These are phyloP conservation scores for Priceomyces castillae DNA, from an alignment of 805 yeast genomes.

Conservation along the genomic window DNA sequence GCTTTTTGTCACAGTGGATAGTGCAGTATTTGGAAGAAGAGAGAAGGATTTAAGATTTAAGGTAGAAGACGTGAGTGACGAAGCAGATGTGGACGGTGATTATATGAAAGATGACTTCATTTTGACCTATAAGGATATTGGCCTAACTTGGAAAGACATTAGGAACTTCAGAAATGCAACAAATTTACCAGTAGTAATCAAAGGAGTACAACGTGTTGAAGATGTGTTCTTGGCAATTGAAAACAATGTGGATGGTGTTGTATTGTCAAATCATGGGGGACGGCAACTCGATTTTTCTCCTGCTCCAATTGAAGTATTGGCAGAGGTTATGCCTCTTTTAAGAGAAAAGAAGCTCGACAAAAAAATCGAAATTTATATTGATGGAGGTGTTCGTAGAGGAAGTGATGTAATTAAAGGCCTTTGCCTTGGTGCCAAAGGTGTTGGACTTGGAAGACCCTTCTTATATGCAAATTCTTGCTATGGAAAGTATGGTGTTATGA, in stretches of 20 bases:
- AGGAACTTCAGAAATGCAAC: slow-evolving; percentile 27
- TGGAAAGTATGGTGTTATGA: slow-evolving; percentile 63
- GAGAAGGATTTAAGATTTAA: slow-evolving; percentile 47
- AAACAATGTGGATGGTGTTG: slow-evolving; percentile 70
- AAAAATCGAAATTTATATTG: slow-evolving; percentile 52
- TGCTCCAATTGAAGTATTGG: slow-evolving; percentile 72
- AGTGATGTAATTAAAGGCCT: slow-evolving; percentile 64
- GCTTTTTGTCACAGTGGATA: slow-evolving; percentile 54
- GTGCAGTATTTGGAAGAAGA: slow-evolving; percentile 53
- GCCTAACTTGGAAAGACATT: slow-evolving; percentile 34
- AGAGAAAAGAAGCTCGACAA: slow-evolving; percentile 45
- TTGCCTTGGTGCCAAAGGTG: slow-evolving; percentile 68
- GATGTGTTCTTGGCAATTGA: slow-evolving; percentile 75
- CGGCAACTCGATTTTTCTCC: slow-evolving; percentile 79
- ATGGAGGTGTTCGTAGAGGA: slow-evolving; percentile 71
- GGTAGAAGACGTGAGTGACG: slow-evolving; percentile 29
- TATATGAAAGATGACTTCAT: slow-evolving; percentile 13
- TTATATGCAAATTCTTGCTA: slow-evolving; percentile 61
- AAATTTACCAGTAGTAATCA: slow-evolving; percentile 48
- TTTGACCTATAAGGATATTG: slow-evolving; percentile 11
- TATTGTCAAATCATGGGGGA: slow-evolving; percentile 87
- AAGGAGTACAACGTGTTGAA: slow-evolving; percentile 79
- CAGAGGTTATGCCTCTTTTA: slow-evolving; percentile 61
- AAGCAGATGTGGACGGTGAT: slow-evolving; percentile 19
- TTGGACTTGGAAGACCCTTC: slow-evolving; percentile 67